These are phyloP conservation scores for Penicillium samsonianum DNA, from an alignment of 495 filamentous ascomycete genomes.

Conservation along the genomic window DNA sequence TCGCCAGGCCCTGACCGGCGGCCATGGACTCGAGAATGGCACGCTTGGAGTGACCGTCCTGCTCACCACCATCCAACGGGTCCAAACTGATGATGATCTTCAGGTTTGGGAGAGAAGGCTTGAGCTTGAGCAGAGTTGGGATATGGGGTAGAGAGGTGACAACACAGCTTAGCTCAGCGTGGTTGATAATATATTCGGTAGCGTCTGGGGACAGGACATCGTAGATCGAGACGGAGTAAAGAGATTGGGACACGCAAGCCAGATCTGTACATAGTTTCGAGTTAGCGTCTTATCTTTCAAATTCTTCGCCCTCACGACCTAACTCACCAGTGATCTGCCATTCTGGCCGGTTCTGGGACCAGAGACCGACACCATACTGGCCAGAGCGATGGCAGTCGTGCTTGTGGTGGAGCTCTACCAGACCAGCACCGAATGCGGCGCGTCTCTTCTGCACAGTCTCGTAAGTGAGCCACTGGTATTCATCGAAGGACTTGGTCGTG, in stretches of 20 bases:
- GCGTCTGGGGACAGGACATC: conserved; percentile 90
- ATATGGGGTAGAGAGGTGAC: conserved; percentile 83
- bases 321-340: conserved; percentile 89
- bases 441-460: conserved; percentile 75
- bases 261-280: conserved; percentile 61
- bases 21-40: conserved; percentile 75
- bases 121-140: conserved; percentile 81
- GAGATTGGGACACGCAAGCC: conserved; percentile 82
- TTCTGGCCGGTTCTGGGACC: conserved; percentile 95
- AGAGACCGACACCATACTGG: conserved; percentile 86
- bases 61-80: conserved; percentile 79
- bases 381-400: conserved; percentile 57
- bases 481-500: conserved; percentile 70
- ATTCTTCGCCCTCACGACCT: not conserved
- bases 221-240: conserved; percentile 93
- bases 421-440: conserved; percentile 81
- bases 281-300: conserved; percentile 6
- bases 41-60: conserved; percentile 72
- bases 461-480: conserved; percentile 84
- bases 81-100: conserved; percentile 92
- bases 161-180: conserved; percentile 73
- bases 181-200: conserved; percentile 94
- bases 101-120: conserved; percentile 70
- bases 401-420: conserved; percentile 78
- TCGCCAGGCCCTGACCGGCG: conserved; percentile 66